Conservation (phyloP, 192 early-diverging fungal genomes). For the Coemansia asiatica region DNA sequence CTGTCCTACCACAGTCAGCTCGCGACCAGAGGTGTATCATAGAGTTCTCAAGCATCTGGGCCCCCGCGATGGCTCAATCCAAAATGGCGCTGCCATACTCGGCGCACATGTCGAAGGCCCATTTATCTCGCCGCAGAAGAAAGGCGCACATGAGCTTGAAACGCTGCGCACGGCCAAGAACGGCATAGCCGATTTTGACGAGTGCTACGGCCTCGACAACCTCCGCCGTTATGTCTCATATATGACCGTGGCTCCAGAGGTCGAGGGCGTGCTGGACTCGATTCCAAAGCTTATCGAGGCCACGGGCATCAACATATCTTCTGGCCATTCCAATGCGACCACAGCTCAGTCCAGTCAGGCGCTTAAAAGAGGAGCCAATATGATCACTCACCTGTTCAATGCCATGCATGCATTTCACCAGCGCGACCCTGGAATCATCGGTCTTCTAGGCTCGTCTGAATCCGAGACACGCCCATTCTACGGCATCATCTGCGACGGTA, state of each 20-base stretch:
- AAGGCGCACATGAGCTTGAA: conserved; percentile 72
- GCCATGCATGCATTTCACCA: conserved; percentile 88
- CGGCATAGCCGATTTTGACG: conserved; percentile 66
- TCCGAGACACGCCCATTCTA: conserved; percentile 66
- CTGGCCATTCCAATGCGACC: conserved; percentile 68
- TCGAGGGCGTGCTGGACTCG: conserved; percentile 66
- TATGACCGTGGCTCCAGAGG: conserved; percentile 78
- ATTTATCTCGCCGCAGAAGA: conserved; percentile 70
- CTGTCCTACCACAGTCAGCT: conserved; percentile 79
- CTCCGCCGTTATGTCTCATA: conserved; percentile 61
- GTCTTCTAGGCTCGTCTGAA: conserved; percentile 62
- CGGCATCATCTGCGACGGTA: conserved; percentile 82
- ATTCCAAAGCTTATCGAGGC: conserved; percentile 64
- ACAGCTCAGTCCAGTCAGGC: conserved; percentile 65
- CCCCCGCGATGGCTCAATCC: conserved; percentile 61
- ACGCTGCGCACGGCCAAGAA: conserved; percentile 61
- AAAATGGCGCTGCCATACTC: conserved; percentile 68
- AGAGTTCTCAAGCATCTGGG: conserved; percentile 62
- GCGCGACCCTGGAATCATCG: conserved; percentile 80
- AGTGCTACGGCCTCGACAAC: conserved; percentile 70
- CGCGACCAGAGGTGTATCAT: conserved; percentile 68
- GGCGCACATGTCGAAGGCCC: conserved; percentile 72
- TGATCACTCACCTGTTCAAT: conserved; percentile 84
- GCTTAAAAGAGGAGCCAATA: conserved; percentile 62
- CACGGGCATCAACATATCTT: conserved; percentile 66